Base-by-base conservation (phyloP, 2,329 filamentous ascomycete genomes). In the Fusarium ambrosium region DNA sequence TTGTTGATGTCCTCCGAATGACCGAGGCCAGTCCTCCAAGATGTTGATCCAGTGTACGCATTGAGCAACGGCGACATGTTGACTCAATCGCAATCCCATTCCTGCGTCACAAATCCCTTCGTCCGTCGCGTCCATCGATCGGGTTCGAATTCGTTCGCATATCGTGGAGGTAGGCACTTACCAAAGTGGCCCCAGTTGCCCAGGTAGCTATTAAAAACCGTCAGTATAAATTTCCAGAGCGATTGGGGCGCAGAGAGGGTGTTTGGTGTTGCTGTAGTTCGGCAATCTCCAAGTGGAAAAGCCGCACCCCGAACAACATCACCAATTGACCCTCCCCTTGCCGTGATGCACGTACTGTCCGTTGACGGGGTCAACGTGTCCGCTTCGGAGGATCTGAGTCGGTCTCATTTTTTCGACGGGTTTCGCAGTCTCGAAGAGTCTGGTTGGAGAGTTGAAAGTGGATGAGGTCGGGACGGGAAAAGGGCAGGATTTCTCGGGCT, bases 171-270 rank as follows among this genome's bases (percentile, higher is more conserved):
- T 61, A 68, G 51, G 77, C 77, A 90, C 91, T 87, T 90, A 95
- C 93, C 93, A 76, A 95, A 86, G 80, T 87, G 86, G 80, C 94
- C 94, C 93, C 93, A 96, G 84, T 85, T 85, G 78, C 94, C 94
- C 69, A 95, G 86, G 84, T 87, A 95, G 83, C 94, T 95, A 73
- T 22, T 71, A 70, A 64, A 55, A 13, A 8, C 48, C 51, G 71
- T 84, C 73, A 83, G 82, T 71, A 68, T 59, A 51, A 8, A 20
- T 13, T 59, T 69, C 48, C 29, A 37, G 11, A 29, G 61, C 62
- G 34, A 74, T 73, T 73, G 66, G 64, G n/a, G 51, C 9, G 51
- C 51, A 41, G 53, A 22, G 64, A 70, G 72, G 41, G 62, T 70
- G 53, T 65, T 63, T 55, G 66, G 66, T 45, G 65, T 18, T 66